Evolutionary conservation across 805 yeast genomes (phyloP).

Genomic region (Hagleromyces aurorensis): DNA sequence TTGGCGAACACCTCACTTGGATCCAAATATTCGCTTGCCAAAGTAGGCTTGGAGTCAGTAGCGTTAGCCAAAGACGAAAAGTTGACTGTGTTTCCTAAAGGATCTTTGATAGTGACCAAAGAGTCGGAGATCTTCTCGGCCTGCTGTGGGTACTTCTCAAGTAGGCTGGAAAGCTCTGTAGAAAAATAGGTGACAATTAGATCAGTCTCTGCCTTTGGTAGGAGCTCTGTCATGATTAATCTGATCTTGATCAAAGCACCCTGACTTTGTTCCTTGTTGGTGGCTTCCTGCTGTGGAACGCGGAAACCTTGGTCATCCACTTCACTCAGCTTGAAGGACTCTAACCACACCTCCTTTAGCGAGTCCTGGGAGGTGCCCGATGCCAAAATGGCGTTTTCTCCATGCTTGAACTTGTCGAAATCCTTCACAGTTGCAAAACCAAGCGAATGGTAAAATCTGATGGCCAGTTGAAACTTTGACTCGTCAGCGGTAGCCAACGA

Average conservation of each 20-base stretch:
- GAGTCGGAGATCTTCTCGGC: slow-evolving; percentile 18
- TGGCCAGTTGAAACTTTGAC: slow-evolving; percentile 38
- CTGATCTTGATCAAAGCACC: slow-evolving; percentile 45
- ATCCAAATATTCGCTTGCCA: slow-evolving; percentile 20
- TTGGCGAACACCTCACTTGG: slow-evolving; percentile 8
- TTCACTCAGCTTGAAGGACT: slow-evolving; percentile 55
- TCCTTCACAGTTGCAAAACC: slow-evolving; percentile 57
- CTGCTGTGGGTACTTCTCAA: slow-evolving; percentile 17
- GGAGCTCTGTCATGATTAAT: slow-evolving; percentile 32
- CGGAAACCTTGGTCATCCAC: slow-evolving; percentile 53
- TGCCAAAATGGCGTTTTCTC: slow-evolving; percentile 27
- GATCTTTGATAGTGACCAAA: slow-evolving; percentile 39
- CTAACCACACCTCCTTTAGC: slow-evolving; percentile 63
- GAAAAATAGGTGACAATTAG: slow-evolving; percentile 34
- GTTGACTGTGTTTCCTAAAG: slow-evolving; percentile 55
- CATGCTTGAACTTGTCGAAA: slow-evolving; percentile 43
- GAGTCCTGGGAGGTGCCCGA: slow-evolving; percentile 61
- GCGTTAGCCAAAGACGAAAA: slow-evolving; percentile 43
- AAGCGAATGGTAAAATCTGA: slow-evolving; percentile 49
- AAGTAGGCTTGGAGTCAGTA: slow-evolving; percentile 25
- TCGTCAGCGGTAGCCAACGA: slow-evolving; percentile 53
- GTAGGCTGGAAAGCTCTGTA: slow-evolving; percentile 30
- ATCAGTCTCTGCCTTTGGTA: slow-evolving; percentile 20
- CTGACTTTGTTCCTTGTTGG: slow-evolving; percentile 33
- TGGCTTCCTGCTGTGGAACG: slow-evolving; percentile 41